Evolutionary conservation across 495 filamentous ascomycete species (phyloP), one percentile per base, ranked within the genome.

Genomic region (Neohortaea acidophila): DNA sequence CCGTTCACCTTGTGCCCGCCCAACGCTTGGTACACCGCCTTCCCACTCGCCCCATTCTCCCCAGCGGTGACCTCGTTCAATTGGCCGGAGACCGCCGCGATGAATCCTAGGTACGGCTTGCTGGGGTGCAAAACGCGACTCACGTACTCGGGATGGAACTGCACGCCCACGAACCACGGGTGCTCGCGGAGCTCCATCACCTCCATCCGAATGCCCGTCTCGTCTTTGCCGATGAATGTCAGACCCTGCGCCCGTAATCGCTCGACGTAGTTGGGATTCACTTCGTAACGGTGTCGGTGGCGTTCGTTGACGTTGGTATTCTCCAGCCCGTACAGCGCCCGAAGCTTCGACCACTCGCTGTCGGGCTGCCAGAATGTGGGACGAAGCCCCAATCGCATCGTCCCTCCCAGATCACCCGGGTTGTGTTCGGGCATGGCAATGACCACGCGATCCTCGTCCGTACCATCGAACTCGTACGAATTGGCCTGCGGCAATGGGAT

Each of bases 341-440:
- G 76, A 8, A 94, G 63, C 39, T 73, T 75, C 34, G 71, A 78
- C 81, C 82, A 92, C 55, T 92, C 84, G 30, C 67, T 77, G 39
- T 71, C 73, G 2, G 64, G 52, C 59, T 94, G 77, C 71, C 86
- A 93, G 44, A 76, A 49, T 19, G 77, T 79, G 10, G 74, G 67
- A 19, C 78, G 74, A 22, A 75, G 67, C 24, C 86, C 87, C 4
- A 97, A 72, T 24, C 89, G 74, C 89, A 96, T 94, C 0, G 84
- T 94, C 24, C 81, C 89, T 24, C 89, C 89, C 53, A 93, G 67
- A 25, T 70, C 73, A 26, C 57, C 61, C 56, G 68, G 79, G 63
- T 76, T 69, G 39, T 79, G 69, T 59, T 97, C 87, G 2, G 86
- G 89, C 89, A 97, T 97, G 60, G 76, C 81, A 44, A 94, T 73